A percentile compares a stretch with the other conserved stretches of the same genome.
phyloP scores from a whole-genome alignment of 805 yeast species.

The Wickerhamiella galacta region DNA sequence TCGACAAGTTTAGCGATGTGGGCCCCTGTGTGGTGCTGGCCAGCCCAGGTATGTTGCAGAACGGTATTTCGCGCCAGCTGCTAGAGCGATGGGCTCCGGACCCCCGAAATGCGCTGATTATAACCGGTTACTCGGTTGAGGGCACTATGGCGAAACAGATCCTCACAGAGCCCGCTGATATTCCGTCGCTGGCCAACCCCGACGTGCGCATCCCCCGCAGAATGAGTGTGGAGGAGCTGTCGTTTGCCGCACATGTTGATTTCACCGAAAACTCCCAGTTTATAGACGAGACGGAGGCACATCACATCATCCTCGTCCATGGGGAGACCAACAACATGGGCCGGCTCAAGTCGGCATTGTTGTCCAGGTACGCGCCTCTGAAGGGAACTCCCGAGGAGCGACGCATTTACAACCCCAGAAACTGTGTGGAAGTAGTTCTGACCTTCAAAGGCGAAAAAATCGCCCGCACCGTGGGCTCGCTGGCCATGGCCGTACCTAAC shows the following conservation, averaged over 20 bases:
- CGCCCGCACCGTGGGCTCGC: slow-evolving; percentile 56
- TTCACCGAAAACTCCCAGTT: slow-evolving; percentile 84
- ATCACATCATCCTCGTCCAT: slow-evolving; percentile 77
- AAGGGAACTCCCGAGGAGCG: slow-evolving; percentile 83
- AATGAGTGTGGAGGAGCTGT: slow-evolving; percentile 74
- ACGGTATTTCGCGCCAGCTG: slow-evolving; percentile 81
- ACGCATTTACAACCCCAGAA: slow-evolving; percentile 79
- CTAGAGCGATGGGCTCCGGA: slow-evolving; percentile 97
- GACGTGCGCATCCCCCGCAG: slow-evolving; percentile 78
- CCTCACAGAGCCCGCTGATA: slow-evolving; percentile 76
- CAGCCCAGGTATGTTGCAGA: slow-evolving; percentile 96
- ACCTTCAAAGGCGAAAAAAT: slow-evolving; percentile 70
- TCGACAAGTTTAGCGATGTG: slow-evolving; percentile 77
- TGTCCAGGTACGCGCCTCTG: slow-evolving; percentile 66
- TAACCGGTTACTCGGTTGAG: slow-evolving; percentile 96
- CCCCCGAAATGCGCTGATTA: slow-evolving; percentile 65
- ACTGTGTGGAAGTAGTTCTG: slow-evolving; percentile 63
- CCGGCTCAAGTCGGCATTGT: slow-evolving; percentile 76
- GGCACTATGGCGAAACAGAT: slow-evolving; percentile 94
- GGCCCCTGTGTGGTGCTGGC: slow-evolving; percentile 96
- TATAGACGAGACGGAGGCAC: slow-evolving; percentile 75
- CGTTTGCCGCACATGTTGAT: slow-evolving; percentile 99
- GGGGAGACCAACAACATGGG: slow-evolving; percentile 99
- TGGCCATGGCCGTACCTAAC: slow-evolving; percentile 33
- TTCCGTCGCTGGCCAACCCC: slow-evolving; percentile 67